These are phyloP conservation scores for Hyphopichia khmerensis DNA, from an alignment of 1,139 yeast genomes.

Conservation along the genomic window DNA sequence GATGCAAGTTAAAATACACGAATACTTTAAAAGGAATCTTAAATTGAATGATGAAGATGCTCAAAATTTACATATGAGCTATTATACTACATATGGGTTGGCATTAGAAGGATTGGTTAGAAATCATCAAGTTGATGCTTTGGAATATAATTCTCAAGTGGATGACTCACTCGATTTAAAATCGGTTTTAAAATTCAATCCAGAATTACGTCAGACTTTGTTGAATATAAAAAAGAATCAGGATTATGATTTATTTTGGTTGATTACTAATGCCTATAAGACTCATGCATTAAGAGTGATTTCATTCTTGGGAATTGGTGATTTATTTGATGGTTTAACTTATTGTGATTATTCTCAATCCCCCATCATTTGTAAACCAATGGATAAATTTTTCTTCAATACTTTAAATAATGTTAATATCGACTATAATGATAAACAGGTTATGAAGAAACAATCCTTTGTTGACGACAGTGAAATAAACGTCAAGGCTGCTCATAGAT, in stretches of 20 bases:
- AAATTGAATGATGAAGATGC: constrained; percentile 75
- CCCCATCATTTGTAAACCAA: constrained; percentile 86
- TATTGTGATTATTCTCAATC: constrained; percentile 75
- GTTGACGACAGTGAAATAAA: constrained; percentile 82
- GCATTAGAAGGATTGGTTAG: constrained; percentile 91
- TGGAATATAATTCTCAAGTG: constrained; percentile 82
- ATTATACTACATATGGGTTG: constrained; percentile 84
- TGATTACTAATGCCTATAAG: constrained; percentile 91
- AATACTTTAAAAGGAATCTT: constrained; percentile 69
- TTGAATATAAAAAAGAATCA: constrained; percentile 39
- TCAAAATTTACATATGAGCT: constrained; percentile 61
- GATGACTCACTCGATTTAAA: constrained; percentile 92
- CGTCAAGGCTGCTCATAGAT: constrained; percentile 52
- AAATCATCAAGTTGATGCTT: constrained; percentile 79
- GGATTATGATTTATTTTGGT: constrained; percentile 57
- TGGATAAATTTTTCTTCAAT: constrained; percentile 51
- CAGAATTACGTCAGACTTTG: constrained; percentile 51
- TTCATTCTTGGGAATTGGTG: constrained; percentile 79
- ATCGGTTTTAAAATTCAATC: constrained; percentile 63
- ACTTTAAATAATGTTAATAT: constrained; percentile 66
- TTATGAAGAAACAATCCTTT: constrained; percentile 45
- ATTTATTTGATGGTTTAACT: constrained; percentile 88
- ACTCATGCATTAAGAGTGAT: constrained; percentile 82
- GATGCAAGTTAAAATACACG: constrained; percentile 84
- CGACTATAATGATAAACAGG: constrained; percentile 41